Conservation (phyloP, 257 asterid species). For the Pogostemon cablin region DNA sequence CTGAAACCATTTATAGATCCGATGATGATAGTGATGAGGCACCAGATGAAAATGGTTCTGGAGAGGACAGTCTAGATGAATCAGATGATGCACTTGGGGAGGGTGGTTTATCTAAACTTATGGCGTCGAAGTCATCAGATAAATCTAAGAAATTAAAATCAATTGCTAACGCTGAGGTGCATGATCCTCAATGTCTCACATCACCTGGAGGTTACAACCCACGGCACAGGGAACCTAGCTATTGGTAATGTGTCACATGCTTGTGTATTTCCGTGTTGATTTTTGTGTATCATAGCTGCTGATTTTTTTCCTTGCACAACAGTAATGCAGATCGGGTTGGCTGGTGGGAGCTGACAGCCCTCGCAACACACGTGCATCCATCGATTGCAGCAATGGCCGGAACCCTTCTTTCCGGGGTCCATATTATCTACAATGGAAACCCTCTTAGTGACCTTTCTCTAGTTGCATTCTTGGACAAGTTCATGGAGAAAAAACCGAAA, state of each 20-base stretch:
- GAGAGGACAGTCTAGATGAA: constrained; percentile 43
- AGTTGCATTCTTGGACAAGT: constrained; percentile 83
- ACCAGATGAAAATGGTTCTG: constrained; percentile 47
- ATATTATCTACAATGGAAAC: constrained; percentile 82
- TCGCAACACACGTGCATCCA: constrained; percentile 91
- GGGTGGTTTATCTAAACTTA: constrained; percentile 37
- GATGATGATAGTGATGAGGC: constrained; percentile 48
- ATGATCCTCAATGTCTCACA: constrained; percentile 33
- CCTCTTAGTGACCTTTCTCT: constrained; percentile 85
- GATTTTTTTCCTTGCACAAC: constrained; percentile 34
- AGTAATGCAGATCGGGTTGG: constrained; percentile 90
- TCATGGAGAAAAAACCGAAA: constrained; percentile 96
- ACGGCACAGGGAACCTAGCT: constrained; percentile 81
- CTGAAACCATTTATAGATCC: constrained; percentile 37
- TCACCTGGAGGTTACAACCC: constrained; percentile 75
- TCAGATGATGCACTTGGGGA: constrained; percentile 49
- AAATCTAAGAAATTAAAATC: constrained; percentile 39
- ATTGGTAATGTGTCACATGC: constrained; percentile 54
- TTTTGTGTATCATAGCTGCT: constrained; percentile 5
- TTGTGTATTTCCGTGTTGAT: constrained; percentile 3
- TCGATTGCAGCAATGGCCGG: constrained; percentile 95
- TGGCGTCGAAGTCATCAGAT: constrained; percentile 31
- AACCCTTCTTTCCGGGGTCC: constrained; percentile 87
- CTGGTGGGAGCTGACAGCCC: constrained; percentile 89
- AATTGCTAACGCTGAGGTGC: constrained; percentile 32